phyloP scores from a whole-genome alignment of 768 basidiomycete genomes.

The Sarcodon aspratus region DNA sequence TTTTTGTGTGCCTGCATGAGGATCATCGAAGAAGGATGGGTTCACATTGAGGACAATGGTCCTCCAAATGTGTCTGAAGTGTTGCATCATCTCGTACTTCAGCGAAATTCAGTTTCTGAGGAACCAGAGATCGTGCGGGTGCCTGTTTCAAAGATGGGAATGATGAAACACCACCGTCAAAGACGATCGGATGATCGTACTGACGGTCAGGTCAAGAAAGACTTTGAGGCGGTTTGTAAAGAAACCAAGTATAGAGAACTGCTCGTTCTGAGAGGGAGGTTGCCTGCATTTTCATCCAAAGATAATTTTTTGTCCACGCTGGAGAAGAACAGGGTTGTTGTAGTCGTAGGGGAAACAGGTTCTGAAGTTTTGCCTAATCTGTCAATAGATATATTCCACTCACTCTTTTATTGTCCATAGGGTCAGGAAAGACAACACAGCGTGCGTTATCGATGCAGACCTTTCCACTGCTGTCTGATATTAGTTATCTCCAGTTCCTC shows the following conservation, averaged over 20 bases:
- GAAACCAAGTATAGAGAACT: conserved; percentile 44
- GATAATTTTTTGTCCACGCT: conserved; percentile 52
- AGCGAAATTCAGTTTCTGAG: neutral
- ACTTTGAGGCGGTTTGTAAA: conserved; percentile 36
- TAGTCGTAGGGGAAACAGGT: conserved; percentile 91
- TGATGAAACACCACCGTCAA: conserved; percentile 4
- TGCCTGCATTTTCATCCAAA: conserved; percentile 70
- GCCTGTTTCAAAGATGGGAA: conserved; percentile 9
- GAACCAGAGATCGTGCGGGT: neutral
- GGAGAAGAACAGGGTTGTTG: conserved; percentile 49
- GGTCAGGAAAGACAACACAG: conserved; percentile 90
- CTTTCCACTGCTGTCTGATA: neutral
- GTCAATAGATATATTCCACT: neutral
- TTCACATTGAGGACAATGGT: conserved; percentile 48
- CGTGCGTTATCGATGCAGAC: conserved; percentile 25
- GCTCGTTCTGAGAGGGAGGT: conserved; percentile 37
- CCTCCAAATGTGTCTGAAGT: conserved; percentile 70
- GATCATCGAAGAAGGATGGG: conserved; percentile 62
- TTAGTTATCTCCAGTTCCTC: conserved; percentile 46
- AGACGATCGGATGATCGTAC: conserved; percentile 28
- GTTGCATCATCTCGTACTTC: conserved; percentile 45
- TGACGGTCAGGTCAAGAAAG: conserved; percentile 35
- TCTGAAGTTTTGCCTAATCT: conserved; percentile 4
- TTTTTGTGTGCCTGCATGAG: conserved; percentile 64
- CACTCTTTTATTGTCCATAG: conserved; percentile 18